Conservation (phyloP, 345 rosid species). For the Corymbia maculata region DNA sequence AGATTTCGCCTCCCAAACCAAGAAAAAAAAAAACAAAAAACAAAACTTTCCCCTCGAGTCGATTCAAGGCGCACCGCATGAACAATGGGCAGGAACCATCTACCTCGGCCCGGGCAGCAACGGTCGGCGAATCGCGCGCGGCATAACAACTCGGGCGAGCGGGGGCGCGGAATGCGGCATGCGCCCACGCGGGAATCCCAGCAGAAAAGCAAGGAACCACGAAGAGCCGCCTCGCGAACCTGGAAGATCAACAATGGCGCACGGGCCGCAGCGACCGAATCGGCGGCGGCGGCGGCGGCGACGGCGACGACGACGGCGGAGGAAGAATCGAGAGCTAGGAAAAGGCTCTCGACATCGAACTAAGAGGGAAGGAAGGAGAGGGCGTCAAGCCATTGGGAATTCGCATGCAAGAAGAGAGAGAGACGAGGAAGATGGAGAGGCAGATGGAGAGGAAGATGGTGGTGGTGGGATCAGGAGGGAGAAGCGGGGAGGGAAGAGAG, state of each 20-base stretch:
- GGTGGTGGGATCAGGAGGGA: neutral
- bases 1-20: neutral
- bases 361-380: neutral
- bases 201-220: no score
- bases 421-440: neutral
- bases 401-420: neutral
- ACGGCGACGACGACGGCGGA: neutral
- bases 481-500: neutral
- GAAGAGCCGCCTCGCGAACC: no score
- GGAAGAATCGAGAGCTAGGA: neutral
- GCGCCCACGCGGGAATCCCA: neutral
- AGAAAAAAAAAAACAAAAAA: neutral
- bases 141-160: neutral
- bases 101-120: neutral
- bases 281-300: neutral
- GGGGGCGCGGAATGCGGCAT: neutral
- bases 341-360: neutral
- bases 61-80: neutral
- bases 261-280: neutral
- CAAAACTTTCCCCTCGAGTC: neutral
- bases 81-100: neutral
- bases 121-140: neutral
- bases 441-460: neutral
- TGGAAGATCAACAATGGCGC: neutral
- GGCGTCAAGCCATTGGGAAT: neutral